phyloP scores from a whole-genome alignment of 345 rosid genomes.

The Acer negundo region DNA sequence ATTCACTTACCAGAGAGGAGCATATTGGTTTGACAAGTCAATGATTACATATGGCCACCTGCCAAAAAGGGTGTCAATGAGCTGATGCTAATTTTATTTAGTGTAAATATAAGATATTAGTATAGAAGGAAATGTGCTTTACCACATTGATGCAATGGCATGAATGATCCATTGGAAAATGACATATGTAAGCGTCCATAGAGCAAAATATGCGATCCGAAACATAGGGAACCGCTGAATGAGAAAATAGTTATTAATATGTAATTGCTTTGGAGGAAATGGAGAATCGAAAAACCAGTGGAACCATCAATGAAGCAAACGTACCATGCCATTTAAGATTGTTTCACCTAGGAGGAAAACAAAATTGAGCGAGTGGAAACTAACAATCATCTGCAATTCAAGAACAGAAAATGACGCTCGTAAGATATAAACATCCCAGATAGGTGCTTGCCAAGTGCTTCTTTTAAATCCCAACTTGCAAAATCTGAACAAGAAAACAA shows the following conservation, averaged over 20 bases:
- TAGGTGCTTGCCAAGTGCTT: not conserved
- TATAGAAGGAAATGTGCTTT: constrained; percentile 16
- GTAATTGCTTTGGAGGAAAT: not conserved
- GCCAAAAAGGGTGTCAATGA: constrained; percentile 21
- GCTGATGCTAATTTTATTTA: constrained; percentile 6
- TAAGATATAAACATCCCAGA: not conserved
- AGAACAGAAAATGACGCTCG: not conserved
- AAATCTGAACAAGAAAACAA: not conserved
- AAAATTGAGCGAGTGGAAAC: constrained; percentile 84
- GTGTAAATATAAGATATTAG: not conserved
- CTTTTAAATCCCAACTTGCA: not conserved
- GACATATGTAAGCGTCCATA: constrained; percentile 74
- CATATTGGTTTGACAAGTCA: constrained; percentile 65
- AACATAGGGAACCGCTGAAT: constrained; percentile 85
- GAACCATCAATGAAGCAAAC: constrained; percentile 10
- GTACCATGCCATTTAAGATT: constrained; percentile 74
- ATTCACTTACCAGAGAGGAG: constrained; percentile 75
- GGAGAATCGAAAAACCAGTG: not conserved
- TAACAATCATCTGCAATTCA: constrained; percentile 59
- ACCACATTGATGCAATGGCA: constrained; percentile 78
- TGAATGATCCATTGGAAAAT: constrained; percentile 92
- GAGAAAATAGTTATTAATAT: constrained; percentile 1
- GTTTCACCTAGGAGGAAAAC: constrained; percentile 80
- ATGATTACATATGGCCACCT: constrained; percentile 99
- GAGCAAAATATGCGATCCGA: constrained; percentile 69